Base-by-base conservation (phyloP, 2,329 filamentous ascomycete genomes). In the Stachybotrys chlorohalonatus region DNA sequence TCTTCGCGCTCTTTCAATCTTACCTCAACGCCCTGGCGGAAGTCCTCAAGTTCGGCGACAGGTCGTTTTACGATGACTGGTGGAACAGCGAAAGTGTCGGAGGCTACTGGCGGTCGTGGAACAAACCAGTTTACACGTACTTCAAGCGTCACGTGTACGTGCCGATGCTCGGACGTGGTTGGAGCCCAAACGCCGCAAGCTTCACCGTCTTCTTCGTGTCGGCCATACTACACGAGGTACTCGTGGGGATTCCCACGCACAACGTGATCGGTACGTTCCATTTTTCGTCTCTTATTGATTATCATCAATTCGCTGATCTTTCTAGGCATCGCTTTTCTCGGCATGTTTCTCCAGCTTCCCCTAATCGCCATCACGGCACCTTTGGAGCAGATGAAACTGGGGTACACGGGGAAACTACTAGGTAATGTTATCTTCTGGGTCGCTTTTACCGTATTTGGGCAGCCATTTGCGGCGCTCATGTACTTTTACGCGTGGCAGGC, bases 401-500 rank as follows among this genome's bases (percentile, higher is more conserved):
- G 86, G 0, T 62, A 71, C 13, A 83, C 85, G 52, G 89, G 90
- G 6, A 89, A 86, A 62, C 79, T 95, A 8, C 78, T 95, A 31
- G 94, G 94, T 1, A 99, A 99, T 69, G 85, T 86, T 65, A 92
- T 95, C 55, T 99, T 99, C 70, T 97, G 94, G 94, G 79, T 96
- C 17, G 93, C 89, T 11, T 99, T 99, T 67, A 96, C 93, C 60
- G 83, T 97, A 2, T 87, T 99, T 11, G 94, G 94, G 4, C 94
- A 99, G 75, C 94, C 94, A 0, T 82, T 97, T 62, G 94, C 90
- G 1, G 92, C 90, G 0, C 75, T 99, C 57, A 78, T 95, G 68
- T 99, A 99, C 70, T 99, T 96, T 70, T 97, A 97, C 68, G 92
- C 92, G 1, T 99, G 94, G 93, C 93, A 97, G 73, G 90, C 90